Conservation (phyloP, 2,329 filamentous ascomycete species). For the Fusarium sp. region DNA sequence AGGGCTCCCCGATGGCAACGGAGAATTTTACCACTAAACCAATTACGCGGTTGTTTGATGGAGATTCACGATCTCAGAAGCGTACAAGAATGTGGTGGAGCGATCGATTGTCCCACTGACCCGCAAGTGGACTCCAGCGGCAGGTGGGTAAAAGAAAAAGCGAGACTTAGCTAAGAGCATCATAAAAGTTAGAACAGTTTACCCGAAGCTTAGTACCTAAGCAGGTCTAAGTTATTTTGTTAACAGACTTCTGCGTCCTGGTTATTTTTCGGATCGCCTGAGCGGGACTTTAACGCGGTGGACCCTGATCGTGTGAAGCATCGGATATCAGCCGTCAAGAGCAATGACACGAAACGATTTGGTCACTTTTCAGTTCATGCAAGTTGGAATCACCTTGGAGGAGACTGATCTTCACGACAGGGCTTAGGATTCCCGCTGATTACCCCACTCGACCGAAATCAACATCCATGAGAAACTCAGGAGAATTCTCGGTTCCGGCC, state of each 20-base stretch:
- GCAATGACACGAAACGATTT: neutral
- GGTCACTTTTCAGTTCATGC: neutral
- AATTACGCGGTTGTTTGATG: conserved; percentile 1
- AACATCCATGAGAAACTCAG: neutral
- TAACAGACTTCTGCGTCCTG: too few species aligned
- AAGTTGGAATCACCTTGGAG: neutral
- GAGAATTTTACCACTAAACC: conserved; percentile 7
- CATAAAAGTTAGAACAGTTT: too few species aligned
- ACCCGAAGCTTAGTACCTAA: too few species aligned
- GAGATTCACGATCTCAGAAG: neutral
- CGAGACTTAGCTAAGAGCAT: too few species aligned
- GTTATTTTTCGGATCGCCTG: too few species aligned
- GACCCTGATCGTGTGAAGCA: neutral
- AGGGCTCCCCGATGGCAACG: conserved; percentile 1
- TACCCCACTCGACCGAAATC: neutral
- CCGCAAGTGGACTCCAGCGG: neutral
- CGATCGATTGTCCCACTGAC: neutral
- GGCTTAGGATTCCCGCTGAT: neutral
- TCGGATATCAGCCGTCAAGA: neutral
- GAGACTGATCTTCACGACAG: neutral
- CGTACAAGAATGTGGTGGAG: neutral
- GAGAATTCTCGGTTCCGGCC: neutral
- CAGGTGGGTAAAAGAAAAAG: too few species aligned
- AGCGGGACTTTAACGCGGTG: neutral
- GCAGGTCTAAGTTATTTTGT: too few species aligned